Percentiles rank a stretch among this genome's conserved stretches.
phyloP scores from a whole-genome alignment of 2,329 filamentous ascomycete genomes.

The Acrocalymma vagum region DNA sequence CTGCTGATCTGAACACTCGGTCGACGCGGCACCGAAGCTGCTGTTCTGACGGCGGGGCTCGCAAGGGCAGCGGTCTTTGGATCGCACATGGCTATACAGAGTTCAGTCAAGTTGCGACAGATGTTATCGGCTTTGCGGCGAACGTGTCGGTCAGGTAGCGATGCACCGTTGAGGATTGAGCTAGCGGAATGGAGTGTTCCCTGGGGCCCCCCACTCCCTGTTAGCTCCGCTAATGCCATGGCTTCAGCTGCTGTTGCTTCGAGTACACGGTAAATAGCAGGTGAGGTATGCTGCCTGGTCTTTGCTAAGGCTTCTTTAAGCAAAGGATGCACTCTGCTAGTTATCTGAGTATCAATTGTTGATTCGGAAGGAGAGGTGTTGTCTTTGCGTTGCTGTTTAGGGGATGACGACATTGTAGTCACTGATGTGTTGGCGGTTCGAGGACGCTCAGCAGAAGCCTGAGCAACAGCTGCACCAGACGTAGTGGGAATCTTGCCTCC shows the following conservation, averaged over 20 bases:
- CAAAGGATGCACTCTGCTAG: slow-evolving; percentile 74
- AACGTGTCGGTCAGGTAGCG: slow-evolving; percentile 79
- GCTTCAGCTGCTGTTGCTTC: slow-evolving; percentile 86
- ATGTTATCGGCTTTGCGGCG: slow-evolving; percentile 91
- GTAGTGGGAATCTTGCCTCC: slow-evolving; percentile 87
- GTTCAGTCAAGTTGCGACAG: slow-evolving; percentile 89
- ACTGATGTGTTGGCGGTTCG: slow-evolving; percentile 89
- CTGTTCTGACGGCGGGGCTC: slow-evolving; percentile 41
- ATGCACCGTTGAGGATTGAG: slow-evolving; percentile 67
- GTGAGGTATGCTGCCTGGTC: slow-evolving; percentile 73
- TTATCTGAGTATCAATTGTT: slow-evolving; percentile 53
- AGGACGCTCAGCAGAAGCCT: slow-evolving; percentile 80
- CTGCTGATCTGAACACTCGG: slow-evolving; percentile 47
- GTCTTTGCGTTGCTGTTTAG: slow-evolving; percentile 72
- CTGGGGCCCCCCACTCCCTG: slow-evolving; percentile 75
- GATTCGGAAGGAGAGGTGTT: slow-evolving; percentile 53
- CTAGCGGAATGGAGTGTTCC: slow-evolving; percentile 69
- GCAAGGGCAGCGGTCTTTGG: slow-evolving; percentile 35
- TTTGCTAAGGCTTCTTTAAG: slow-evolving; percentile 83
- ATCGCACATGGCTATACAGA: slow-evolving; percentile 79
- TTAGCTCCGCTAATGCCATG: slow-evolving; percentile 77
- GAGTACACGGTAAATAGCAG: slow-evolving; percentile 79
- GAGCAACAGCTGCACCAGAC: slow-evolving; percentile 74
- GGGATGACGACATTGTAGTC: slow-evolving; percentile 90
- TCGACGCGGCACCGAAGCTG: slow-evolving; percentile 35